These are phyloP conservation scores for Phytophthora quininea DNA, from an alignment of 352 stramenopile species.

Conservation along the genomic window DNA sequence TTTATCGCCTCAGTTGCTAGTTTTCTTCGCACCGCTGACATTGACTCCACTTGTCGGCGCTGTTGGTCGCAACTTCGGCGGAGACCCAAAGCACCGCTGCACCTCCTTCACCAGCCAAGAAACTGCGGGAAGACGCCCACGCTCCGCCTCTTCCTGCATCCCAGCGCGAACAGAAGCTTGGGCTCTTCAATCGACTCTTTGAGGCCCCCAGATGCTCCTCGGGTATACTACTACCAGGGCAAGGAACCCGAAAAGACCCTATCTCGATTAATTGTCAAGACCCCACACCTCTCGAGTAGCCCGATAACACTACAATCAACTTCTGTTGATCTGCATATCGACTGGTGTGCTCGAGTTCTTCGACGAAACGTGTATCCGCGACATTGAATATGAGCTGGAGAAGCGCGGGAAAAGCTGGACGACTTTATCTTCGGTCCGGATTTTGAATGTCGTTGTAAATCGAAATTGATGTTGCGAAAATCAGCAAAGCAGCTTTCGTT, in stretches of 20 bases:
- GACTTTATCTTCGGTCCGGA: slow-evolving; percentile 74
- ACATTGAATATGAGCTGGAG: slow-evolving; percentile 62
- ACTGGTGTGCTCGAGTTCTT: slow-evolving; percentile 78
- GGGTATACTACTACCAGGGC: too few relatives aligned
- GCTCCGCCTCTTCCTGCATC: neutral
- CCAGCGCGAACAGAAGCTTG: neutral
- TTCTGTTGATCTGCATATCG: slow-evolving; percentile 75
- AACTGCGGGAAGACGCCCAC: neutral
- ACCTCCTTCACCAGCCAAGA: neutral
- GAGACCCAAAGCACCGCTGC: neutral
- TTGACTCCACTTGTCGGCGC: neutral
- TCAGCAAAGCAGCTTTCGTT: too few relatives aligned
- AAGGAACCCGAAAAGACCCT: too few relatives aligned
- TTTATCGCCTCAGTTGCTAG: neutral
- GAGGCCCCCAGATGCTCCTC: neutral
- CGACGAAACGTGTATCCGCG: slow-evolving; percentile 51
- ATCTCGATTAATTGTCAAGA: too few relatives aligned
- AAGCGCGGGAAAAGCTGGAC: slow-evolving; percentile 67
- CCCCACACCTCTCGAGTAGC: too few relatives aligned
- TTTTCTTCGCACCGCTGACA: neutral
- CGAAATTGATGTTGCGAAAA: too few relatives aligned
- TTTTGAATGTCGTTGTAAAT: slow-evolving; percentile 45
- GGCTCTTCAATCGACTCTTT: neutral
- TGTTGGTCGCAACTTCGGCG: neutral
- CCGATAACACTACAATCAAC: too few relatives aligned